phyloP scores from a whole-genome alignment of 495 filamentous ascomycete species.

The Aspergillus biplanus region DNA sequence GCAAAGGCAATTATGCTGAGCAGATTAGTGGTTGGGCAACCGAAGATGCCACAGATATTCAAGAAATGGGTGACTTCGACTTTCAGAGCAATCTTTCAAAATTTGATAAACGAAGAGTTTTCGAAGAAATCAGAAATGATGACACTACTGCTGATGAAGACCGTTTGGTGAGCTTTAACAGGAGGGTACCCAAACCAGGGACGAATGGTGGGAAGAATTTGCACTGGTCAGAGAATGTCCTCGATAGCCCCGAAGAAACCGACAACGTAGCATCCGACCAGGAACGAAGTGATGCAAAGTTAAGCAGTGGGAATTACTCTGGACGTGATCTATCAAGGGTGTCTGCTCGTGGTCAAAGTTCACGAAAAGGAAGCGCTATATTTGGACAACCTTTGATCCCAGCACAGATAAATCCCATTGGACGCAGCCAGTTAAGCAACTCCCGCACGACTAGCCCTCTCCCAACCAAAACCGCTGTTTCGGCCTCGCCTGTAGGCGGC shows the following conservation, averaged over 20 bases:
- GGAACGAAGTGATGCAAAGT: conserved; percentile 57
- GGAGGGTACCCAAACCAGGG: conserved; percentile 69
- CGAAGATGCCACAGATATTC: conserved; percentile 95
- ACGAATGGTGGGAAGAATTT: conserved; percentile 88
- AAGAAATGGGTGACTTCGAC: conserved; percentile 92
- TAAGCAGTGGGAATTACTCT: conserved; percentile 58
- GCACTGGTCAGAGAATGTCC: conserved; percentile 89
- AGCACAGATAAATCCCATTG: conserved; percentile 41
- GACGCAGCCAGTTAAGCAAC: conserved; percentile 41
- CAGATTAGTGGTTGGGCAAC: conserved; percentile 92
- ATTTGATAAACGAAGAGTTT: conserved; percentile 90
- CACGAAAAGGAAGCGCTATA: conserved; percentile 65
- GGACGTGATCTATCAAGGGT: conserved; percentile 56
- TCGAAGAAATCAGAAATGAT: conserved; percentile 84
- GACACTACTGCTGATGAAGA: conserved; percentile 87
- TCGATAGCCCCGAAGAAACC: conserved; percentile 69
- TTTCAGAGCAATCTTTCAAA: conserved; percentile 85
- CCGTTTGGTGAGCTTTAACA: conserved; percentile 87
- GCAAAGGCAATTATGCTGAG: conserved; percentile 54
- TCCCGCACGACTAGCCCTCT: conserved; percentile 51
- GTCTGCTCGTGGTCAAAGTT: conserved; percentile 52
- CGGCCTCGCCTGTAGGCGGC: conserved; percentile 43
- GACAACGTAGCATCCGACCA: conserved; percentile 68
- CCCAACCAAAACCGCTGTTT: conserved; percentile 37
- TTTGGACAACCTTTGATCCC: conserved; percentile 39